Evolutionary conservation across 768 basidiomycete species (phyloP).

Genomic region (Mycena alexandri): DNA sequence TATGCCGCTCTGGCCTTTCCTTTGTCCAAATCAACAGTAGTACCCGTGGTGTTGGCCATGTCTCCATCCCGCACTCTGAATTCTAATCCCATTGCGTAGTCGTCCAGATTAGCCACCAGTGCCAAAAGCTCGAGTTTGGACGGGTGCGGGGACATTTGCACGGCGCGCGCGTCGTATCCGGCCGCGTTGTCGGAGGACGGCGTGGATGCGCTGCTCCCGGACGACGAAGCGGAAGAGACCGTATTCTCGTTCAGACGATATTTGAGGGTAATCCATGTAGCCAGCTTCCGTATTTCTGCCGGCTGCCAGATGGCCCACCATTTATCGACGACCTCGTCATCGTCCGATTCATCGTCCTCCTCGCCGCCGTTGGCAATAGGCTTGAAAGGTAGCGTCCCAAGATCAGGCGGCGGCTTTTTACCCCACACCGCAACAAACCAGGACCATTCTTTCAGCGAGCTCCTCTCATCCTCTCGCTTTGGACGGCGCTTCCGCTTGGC

Average conservation of each 20-base stretch:
- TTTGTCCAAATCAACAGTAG: conserved; percentile 20
- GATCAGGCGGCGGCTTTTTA: conserved; percentile 53
- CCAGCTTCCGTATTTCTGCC: conserved; percentile 72
- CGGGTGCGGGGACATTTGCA: conserved; percentile 34
- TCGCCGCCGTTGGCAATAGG: conserved; percentile 36
- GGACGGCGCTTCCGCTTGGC: conserved; percentile 56
- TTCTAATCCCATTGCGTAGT: conserved; percentile 71
- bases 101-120: conserved; percentile 66
- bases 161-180: conserved; percentile 34
- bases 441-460: conserved; percentile 70
- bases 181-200: conserved; percentile 17
- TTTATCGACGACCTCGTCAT: conserved; percentile 58
- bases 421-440: conserved; percentile 88
- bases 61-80: conserved; percentile 58
- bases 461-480: conserved; percentile 63
- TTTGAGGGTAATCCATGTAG: conserved; percentile 73
- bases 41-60: conserved; percentile 24
- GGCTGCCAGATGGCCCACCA: conserved; percentile 87
- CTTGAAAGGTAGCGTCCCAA: conserved; percentile 43
- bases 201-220: conserved; percentile 17
- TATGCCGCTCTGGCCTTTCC: conserved; percentile 32
- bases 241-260: conserved; percentile 54
- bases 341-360: conserved; percentile 47
- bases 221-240: conserved; percentile 32
- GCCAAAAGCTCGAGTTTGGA: conserved; percentile 36